Evolutionary conservation across 805 yeast species (phyloP), one percentile per base, ranked within the genome.

Genomic region (Sugiyamaella mastotermitis): DNA sequence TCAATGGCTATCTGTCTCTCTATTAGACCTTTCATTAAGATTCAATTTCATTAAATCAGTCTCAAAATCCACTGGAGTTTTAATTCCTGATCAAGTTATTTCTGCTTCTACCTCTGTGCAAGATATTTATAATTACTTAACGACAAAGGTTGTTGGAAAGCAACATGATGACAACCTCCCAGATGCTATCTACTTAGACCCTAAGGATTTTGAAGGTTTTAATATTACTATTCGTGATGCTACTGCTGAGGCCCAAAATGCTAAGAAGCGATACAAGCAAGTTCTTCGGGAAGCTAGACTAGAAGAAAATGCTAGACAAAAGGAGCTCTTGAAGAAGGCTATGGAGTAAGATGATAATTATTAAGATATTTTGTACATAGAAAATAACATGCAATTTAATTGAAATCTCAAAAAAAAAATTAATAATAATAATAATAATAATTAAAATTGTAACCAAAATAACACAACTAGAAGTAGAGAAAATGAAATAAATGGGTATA

Each of bases 111-210:
- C 63, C 43, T 57, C 62, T 10, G 60, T 71, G 16, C 55, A 45
- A 1, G 60, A 57, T 26, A 62, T 80, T 26, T 58, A 60, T 40
- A 39, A 49, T 0, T 68, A 67, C 37, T 58, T 75, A 33, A 23
- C 47, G 1, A 37, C 49, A 7, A 45, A 60, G 39, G 55, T 69
- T n/a, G 62, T 70, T 18, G 67, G 69, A 16, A 48, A 52, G 14
- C 64, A 68, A 49, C 70, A 63, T 47, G 74, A 72, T 50, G 87
- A 81, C 53, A 71, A 78, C 55, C 74, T 78, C 51, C 87, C 92
- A n/a, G 74, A 81, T 51, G 90, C 85, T 20, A 74, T 84, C 40
- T 76, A 78, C 44, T 65, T 84, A 48, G 64, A 75, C 41, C 57
- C 65, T 5, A 66, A 65, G 20, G 78, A 74, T 31, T 82, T 76